Base-by-base conservation (phyloP, 208 protist species). In the Porcisia hertigi region DNA sequence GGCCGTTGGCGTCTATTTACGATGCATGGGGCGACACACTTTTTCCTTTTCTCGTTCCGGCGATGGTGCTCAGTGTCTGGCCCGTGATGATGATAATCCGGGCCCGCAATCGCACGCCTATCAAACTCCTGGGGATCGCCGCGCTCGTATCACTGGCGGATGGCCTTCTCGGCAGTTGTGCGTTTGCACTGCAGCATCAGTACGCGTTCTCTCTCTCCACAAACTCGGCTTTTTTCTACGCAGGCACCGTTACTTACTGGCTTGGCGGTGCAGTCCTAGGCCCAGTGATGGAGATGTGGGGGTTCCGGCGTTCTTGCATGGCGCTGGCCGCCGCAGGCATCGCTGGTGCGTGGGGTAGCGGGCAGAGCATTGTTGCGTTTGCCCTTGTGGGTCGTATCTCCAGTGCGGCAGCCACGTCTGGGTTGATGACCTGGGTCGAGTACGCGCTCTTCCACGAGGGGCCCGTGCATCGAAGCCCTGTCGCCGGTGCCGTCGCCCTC, bases 121-220 rank as follows among this genome's bases (percentile, higher is more conserved):
- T 79, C 57, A 73, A 70, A 67, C 65, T 79, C 47, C 69, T 79
- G 20, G 20, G 41, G 8, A 54, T 79, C 52, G 47, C 71, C 6
- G 75, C 52, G n/a, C 66, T 79, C 4, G 41, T 49, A 18, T 69
- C 69, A 14, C 60, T 79, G 47, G 75, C 69, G 3, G 75, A 79
- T 53, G 69, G 75, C 47, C 60, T 79, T 9, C 75, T 74, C 12
- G 75, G 75, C 75, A 75, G 75, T 67, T 60, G 59, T 20, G 69
- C 75, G 16, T 79, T 72, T 45, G 49, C 75, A 14, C 75, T 79
- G 14, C 34, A 54, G 11, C 75, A 79, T 45, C 75, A 79, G 25
- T 75, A 79, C 69, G 75, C 75, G 58, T 70, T 74, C 69, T 75
- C 59, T 3, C 58, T 62, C 25, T 6, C 75, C 12, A 47, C 55